A percentile compares a stretch with the other conserved stretches of the same genome.
phyloP scores from a whole-genome alignment of 805 yeast genomes.

The Millerozyma miso region DNA sequence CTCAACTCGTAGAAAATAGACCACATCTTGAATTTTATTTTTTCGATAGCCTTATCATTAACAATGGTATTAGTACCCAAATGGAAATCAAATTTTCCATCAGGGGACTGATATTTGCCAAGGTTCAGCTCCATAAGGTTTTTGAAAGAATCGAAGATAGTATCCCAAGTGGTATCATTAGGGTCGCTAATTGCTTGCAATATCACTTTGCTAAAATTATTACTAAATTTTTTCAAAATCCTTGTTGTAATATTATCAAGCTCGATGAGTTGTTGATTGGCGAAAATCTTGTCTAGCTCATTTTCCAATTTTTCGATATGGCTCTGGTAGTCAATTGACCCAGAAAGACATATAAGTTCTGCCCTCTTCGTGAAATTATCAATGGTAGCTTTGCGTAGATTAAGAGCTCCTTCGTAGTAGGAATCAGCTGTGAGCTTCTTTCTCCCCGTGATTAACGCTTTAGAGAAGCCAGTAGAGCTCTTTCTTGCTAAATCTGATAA shows the following conservation, averaged over 20 bases:
- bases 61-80: slow-evolving; percentile 51
- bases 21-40: slow-evolving; percentile 63
- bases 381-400: slow-evolving; percentile 4
- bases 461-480: slow-evolving; percentile 8
- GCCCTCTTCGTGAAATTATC: slow-evolving; percentile 11
- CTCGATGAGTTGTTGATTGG: slow-evolving; percentile 32
- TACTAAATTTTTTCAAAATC: slow-evolving; percentile 43
- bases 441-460: slow-evolving; percentile 1
- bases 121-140: slow-evolving; percentile 5
- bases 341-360: slow-evolving; percentile 23
- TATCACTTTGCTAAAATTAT: slow-evolving; percentile 48
- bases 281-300: slow-evolving; percentile 40
- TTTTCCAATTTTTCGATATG: slow-evolving; percentile 16
- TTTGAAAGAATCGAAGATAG: slow-evolving; percentile 43
- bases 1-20: slow-evolving; percentile 50
- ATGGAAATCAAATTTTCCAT: slow-evolving; percentile 51
- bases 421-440: slow-evolving; percentile 4
- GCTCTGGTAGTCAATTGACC: slow-evolving; percentile 22
- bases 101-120: slow-evolving; percentile 10
- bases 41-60: slow-evolving; percentile 37
- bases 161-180: slow-evolving; percentile 56
- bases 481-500: slow-evolving; percentile 1
- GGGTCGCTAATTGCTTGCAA: slow-evolving; percentile 49
- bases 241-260: slow-evolving; percentile 30
- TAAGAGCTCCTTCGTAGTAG: slow-evolving; percentile 8